Conservation (phyloP, 345 rosid genomes). For the Ailanthus altissimus region DNA sequence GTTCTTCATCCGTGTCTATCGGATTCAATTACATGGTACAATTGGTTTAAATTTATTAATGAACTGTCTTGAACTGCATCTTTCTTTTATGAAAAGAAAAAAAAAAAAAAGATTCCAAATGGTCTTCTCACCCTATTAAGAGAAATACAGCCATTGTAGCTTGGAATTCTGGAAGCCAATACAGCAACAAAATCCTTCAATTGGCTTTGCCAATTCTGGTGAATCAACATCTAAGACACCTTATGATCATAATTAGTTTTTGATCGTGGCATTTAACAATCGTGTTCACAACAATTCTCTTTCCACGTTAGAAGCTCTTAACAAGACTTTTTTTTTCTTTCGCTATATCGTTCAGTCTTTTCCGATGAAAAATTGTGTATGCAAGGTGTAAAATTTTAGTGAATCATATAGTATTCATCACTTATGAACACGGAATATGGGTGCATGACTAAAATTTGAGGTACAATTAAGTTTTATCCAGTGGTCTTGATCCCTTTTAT, state of each 20-base stretch:
- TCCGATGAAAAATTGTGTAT: too few species aligned
- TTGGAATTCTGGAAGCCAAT: not conserved
- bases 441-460: not conserved
- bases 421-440: not conserved
- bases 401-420: not conserved
- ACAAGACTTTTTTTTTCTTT: not conserved
- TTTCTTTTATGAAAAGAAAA: not conserved
- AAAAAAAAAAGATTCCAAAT: not conserved
- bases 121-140: not conserved
- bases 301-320: too few species aligned
- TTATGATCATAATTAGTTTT: not conserved
- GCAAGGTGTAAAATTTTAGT: too few species aligned
- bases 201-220: not conserved
- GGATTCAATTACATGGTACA: not conserved
- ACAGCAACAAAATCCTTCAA: not conserved
- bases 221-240: not conserved
- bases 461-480: not conserved
- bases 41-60: not conserved
- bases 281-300: too few species aligned
- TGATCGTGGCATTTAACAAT: not conserved
- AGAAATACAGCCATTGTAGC: not conserved
- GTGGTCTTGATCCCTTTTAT: not conserved
- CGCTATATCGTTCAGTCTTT: too few species aligned
- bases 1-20: not conserved
- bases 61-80: not conserved